Evolutionary conservation across 2,329 filamentous ascomycete species (phyloP).

Genomic region (Pseudocercospora vitis): DNA sequence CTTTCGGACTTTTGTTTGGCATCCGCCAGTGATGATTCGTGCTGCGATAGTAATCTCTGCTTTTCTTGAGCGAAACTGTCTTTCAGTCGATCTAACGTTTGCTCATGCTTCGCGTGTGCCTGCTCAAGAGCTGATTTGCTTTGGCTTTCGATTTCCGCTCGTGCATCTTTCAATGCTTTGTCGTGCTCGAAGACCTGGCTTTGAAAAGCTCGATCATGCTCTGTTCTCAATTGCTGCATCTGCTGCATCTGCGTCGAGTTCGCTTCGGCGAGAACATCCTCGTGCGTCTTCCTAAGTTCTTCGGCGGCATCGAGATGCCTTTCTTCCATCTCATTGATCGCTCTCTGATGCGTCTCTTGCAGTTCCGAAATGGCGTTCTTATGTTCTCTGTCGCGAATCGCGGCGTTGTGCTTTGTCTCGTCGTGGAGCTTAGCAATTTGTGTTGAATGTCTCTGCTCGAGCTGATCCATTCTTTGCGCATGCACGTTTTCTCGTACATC

Average conservation of each 20-base stretch:
- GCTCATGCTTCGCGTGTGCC: conserved; percentile 1
- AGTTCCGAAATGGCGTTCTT: not conserved
- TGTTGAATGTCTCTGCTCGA: not conserved
- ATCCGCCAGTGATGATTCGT: not conserved
- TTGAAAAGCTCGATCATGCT: not conserved
- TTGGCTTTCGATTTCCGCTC: conserved; percentile 17
- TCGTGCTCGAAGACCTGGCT: conserved; percentile 9
- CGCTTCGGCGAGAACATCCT: not conserved
- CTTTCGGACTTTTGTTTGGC: not conserved
- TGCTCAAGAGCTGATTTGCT: conserved; percentile 5
- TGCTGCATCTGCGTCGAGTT: not conserved
- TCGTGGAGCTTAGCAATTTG: not conserved
- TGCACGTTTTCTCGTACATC: not conserved
- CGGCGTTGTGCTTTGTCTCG: too few relatives aligned
- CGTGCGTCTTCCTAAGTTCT: not conserved
- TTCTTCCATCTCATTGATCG: not conserved
- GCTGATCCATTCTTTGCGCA: not conserved
- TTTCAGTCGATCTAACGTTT: not conserved
- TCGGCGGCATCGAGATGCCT: not conserved
- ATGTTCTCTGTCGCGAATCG: too few relatives aligned
- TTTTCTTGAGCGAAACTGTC: conserved; percentile 11
- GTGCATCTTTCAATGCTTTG: conserved; percentile 20
- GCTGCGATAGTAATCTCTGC: not conserved
- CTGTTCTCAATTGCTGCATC: not conserved
- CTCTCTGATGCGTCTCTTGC: not conserved